phyloP scores from a whole-genome alignment of 805 yeast genomes.

The Hanseniaspora meyeri region DNA sequence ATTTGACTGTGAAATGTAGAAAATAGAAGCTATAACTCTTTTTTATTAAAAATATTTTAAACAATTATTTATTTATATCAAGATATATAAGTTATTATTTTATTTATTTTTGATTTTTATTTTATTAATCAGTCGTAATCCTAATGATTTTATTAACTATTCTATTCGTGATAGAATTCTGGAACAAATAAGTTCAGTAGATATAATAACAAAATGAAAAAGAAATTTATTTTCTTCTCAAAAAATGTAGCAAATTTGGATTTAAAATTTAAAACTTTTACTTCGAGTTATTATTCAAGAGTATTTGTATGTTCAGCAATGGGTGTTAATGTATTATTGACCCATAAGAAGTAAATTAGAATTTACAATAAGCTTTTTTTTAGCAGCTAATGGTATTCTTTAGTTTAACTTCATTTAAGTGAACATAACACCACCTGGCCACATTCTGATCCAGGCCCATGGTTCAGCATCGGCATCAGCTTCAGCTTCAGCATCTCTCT shows the following conservation, averaged over 20 bases:
- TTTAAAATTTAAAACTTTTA: not conserved
- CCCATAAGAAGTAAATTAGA: not conserved
- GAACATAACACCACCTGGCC: conserved; percentile 22
- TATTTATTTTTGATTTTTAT: not conserved
- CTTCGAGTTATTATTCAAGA: not conserved
- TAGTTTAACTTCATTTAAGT: not conserved
- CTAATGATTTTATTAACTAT: not conserved
- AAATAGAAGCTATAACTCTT: too few species aligned
- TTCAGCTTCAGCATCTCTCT: conserved; percentile 14
- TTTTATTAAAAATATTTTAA: not conserved
- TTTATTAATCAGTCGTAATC: not conserved
- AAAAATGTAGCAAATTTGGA: not conserved
- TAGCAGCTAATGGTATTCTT: not conserved
- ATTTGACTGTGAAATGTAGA: too few species aligned
- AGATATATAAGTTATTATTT: not conserved
- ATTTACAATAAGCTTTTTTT: not conserved
- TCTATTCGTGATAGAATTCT: not conserved
- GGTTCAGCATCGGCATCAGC: conserved; percentile 20
- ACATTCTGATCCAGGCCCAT: conserved; percentile 16
- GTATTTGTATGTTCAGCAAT: not conserved
- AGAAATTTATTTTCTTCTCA: not conserved
- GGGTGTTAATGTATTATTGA: not conserved
- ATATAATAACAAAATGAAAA: not conserved
- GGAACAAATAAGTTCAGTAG: not conserved
- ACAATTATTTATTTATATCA: not conserved